Evolutionary conservation across 306 rosid genomes (phyloP), one percentile per base, ranked within the genome.

Genomic region (Prunus mira): DNA sequence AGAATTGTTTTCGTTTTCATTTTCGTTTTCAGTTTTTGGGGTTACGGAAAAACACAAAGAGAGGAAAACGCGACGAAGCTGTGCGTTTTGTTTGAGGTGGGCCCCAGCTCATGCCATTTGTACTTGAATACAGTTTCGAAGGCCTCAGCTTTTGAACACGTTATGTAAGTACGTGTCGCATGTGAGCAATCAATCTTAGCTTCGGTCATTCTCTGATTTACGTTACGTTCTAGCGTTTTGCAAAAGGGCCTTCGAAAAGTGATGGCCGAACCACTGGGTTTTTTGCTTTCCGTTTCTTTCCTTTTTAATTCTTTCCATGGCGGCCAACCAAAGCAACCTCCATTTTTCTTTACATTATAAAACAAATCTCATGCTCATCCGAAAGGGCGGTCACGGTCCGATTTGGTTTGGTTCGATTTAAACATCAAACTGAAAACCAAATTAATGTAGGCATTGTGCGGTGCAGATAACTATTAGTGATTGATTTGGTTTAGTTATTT

Each of bases 281-380:
- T 32, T 19, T 24, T 14, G 67, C 56, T 57, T 58, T 58, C 28
- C 20, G 45, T 18, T 73, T 73, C 18, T 25, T 11, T 38, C 45
- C 45, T 43, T 43, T 12, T 28, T 0, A 28, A 11, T 52, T 14
- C 67, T 72, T 72, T 8, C 12, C 66, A 12, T 6, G 54, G 54
- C 66, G 66, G 54, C 66, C 41, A 72, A 20, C 65, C 45, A 58
- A 72, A 58, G 67, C 76, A 43, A 58, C 56, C 24, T 43, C 71
- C 43, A 1, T 38, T 38, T 38, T 38, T 38, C 28, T 38, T 19
- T 3, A 17, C 9, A 24, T 24, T 25, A 60, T 28, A 60, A 60
- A 25, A 60, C 24, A 7, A 5, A 60, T 25, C 38, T 58, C 67
- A 8, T 0, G 20, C 67, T 63, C 67, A 30, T 61, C 65, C 17